These are phyloP conservation scores for Lachnellula arida DNA, from an alignment of 2,329 filamentous ascomycete genomes.

Conservation along the genomic window DNA sequence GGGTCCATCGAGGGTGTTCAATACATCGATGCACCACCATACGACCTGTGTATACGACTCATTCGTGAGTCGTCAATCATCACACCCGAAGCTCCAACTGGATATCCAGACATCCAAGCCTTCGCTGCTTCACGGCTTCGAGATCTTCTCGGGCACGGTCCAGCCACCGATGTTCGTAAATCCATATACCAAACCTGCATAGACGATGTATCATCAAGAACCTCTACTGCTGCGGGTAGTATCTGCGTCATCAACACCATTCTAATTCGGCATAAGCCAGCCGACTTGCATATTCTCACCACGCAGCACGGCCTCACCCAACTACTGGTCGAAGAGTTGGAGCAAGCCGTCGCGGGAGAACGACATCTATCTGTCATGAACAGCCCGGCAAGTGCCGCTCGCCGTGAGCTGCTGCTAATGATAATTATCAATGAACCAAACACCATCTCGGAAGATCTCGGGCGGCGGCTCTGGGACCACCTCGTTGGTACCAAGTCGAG, in stretches of 20 bases:
- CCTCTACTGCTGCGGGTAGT: conserved; percentile 64
- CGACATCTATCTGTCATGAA: conserved; percentile 27
- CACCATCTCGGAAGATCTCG: conserved; percentile 57
- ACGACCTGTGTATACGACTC: conserved; percentile 58
- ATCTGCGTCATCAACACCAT: conserved; percentile 58
- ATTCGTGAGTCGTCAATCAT: conserved; percentile 66
- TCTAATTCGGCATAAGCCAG: conserved; percentile 41
- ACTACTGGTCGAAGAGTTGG: conserved; percentile 61
- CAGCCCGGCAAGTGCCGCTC: conserved; percentile 46
- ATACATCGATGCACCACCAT: conserved; percentile 42
- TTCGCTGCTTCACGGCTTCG: conserved; percentile 59
- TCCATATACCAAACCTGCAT: conserved; percentile 64
- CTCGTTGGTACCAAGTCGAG: conserved; percentile 62
- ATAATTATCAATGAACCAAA: conserved; percentile 59
- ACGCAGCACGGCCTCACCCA: conserved; percentile 56
- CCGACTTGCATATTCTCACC: conserved; percentile 54
- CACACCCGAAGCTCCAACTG: conserved; percentile 48
- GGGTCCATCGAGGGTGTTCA: conserved; percentile 33
- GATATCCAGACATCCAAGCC: conserved; percentile 57
- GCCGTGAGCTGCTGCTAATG: conserved; percentile 51
- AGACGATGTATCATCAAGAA: conserved; percentile 59
- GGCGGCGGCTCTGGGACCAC: conserved; percentile 64
- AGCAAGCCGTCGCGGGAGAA: conserved; percentile 34
- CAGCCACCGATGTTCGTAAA: conserved; percentile 51
- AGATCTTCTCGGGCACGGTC: conserved; percentile 53